Evolutionary conservation across 345 rosid genomes (phyloP).

Genomic region (Salix koriyanagi): DNA sequence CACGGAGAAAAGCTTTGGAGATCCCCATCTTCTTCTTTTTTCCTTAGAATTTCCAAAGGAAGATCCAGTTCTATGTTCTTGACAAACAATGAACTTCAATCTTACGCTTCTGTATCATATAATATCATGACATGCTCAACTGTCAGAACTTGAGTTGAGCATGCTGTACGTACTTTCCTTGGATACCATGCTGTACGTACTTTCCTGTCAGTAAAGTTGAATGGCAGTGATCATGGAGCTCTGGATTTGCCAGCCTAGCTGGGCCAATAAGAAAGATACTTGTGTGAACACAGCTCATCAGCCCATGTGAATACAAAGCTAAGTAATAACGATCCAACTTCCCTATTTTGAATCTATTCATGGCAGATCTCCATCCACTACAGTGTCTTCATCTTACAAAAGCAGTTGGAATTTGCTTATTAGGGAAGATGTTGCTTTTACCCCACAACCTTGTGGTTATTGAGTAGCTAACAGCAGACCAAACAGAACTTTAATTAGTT

Average conservation of each 20-base stretch:
- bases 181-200: background rate
- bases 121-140: background rate
- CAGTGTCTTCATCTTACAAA: background rate
- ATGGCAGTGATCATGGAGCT: background rate
- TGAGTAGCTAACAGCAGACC: background rate
- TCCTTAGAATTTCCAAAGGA: background rate
- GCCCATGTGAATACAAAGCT: background rate
- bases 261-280: background rate
- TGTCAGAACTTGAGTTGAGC: background rate
- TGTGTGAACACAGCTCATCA: background rate
- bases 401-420: background rate
- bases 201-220: background rate
- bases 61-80: background rate
- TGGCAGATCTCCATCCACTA: background rate
- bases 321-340: background rate
- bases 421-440: background rate
- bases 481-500: background rate
- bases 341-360: background rate
- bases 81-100: background rate
- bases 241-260: slow-evolving; percentile 1
- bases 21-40: background rate
- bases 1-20: background rate
- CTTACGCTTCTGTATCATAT: background rate
- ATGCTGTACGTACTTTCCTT: background rate
- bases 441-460: background rate